Evolutionary conservation across 2,329 filamentous ascomycete species (phyloP), one percentile per base, ranked within the genome.

Genomic region (Metarhizium rileyi): DNA sequence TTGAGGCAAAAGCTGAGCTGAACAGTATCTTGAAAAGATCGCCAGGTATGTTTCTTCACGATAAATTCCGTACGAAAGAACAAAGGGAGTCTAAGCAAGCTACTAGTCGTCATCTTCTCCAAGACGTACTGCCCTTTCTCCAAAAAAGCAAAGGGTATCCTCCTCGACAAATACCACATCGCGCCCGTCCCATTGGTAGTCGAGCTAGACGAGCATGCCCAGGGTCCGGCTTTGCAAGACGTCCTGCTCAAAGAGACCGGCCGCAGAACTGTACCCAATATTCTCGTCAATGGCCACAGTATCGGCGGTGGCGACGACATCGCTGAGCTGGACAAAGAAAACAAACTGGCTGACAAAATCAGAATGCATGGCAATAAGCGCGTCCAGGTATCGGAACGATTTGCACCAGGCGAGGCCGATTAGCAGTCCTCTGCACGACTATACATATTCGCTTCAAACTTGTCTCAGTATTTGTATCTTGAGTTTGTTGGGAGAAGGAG

Each of bases 281-380:
- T 97, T 33, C 76, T 98, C 58, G 76, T 98, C 59, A 87, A 89
- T 60, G 90, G 89, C 43, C 83, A 84, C 65, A 93, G 86, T 66
- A 88, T 97, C 53, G 93, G 93, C 44, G 93, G 93, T 22, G 83
- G 88, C 46, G 91, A 97, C 63, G 89, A 96, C 53, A 78, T 98
- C 50, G 77, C 81, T 45, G 82, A 78, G 25, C 71, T 97, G 53
- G 81, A 90, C 63, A 66, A 72, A 26, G 75, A 77, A 28, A 82
- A 83, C 55, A 78, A 79, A 50, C 72, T 97, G 53, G 76, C 81
- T 7, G 77, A 78, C 50, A 93, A 83, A 65, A 76, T 97, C 54
- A 81, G 80, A 64, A 76, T 77, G 25, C 74, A 95, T 63, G 90
- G 83, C 26, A 86, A 84, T 23, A 87, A 85, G 63, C 77, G 81